Evolutionary conservation across 2,329 filamentous ascomycete species (phyloP).

Genomic region (Aphanocladium album): DNA sequence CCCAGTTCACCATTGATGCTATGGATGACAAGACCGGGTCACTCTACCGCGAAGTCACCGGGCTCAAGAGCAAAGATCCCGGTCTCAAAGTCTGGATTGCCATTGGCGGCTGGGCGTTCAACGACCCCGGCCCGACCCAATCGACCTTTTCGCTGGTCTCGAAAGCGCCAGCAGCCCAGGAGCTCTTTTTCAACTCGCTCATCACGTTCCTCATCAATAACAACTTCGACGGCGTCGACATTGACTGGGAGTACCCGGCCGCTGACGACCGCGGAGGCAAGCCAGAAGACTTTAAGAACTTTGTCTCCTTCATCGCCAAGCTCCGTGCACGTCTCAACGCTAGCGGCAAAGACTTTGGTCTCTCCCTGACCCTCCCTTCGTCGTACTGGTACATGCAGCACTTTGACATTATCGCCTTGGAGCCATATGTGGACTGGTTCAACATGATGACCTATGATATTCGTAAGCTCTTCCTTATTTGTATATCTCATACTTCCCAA

Average conservation of each 20-base stretch:
- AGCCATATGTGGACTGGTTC: constrained; percentile 32
- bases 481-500: background rate
- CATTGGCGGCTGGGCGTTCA: constrained; percentile 35
- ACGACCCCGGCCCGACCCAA: constrained; percentile 27
- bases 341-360: constrained; percentile 10
- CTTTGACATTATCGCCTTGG: constrained; percentile 22
- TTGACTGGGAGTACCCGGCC: constrained; percentile 27
- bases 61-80: constrained; percentile 19
- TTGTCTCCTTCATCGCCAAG: constrained; percentile 19
- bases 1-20: constrained; percentile 23
- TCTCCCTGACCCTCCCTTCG: constrained; percentile 23
- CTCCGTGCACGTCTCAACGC: constrained; percentile 14
- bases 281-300: constrained; percentile 22
- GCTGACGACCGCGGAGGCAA: constrained; percentile 24
- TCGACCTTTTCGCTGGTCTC: constrained; percentile 11
- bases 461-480: constrained; percentile 13
- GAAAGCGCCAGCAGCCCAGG: background rate
- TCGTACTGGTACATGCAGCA: constrained; percentile 25
- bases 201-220: constrained; percentile 23
- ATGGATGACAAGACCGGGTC: background rate
- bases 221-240: constrained; percentile 27
- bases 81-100: constrained; percentile 27
- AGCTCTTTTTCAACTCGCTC: constrained; percentile 10
- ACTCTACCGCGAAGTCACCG: constrained; percentile 18
- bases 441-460: constrained; percentile 43